Conservation (phyloP, 208 protist genomes). For the Entamoeba histolytica region DNA sequence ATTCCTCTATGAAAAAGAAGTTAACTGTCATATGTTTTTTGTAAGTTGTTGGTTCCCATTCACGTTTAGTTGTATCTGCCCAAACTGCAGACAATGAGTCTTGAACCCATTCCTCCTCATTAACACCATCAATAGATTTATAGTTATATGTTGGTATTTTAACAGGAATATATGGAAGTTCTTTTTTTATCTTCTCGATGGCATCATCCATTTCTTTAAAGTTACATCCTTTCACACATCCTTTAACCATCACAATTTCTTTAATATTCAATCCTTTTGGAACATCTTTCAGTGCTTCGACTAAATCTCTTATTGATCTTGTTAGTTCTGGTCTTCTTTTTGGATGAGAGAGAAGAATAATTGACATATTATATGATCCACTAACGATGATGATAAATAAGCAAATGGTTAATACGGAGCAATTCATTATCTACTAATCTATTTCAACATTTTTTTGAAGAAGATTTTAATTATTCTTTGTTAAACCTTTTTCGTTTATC, state of each 20-base stretch:
- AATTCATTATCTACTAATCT: no score
- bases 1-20: not conserved
- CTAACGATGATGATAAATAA: no score
- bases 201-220: not conserved
- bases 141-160: not conserved
- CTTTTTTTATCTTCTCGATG: not conserved
- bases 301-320: not conserved
- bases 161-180: not conserved
- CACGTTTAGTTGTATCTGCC: not conserved
- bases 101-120: not conserved
- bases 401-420: no score
- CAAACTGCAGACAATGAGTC: not conserved
- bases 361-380: not conserved
- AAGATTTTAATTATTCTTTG: no score
- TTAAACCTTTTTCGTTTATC: no score
- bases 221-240: not conserved
- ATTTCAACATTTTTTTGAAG: no score
- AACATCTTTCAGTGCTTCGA: not conserved
- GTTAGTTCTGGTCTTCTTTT: not conserved
- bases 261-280: not conserved
- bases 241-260: not conserved
- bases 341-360: not conserved
- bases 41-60: not conserved
- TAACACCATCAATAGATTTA: not conserved
- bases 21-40: not conserved